phyloP scores from a whole-genome alignment of 768 basidiomycete species.

The Mycena kentingensis region DNA sequence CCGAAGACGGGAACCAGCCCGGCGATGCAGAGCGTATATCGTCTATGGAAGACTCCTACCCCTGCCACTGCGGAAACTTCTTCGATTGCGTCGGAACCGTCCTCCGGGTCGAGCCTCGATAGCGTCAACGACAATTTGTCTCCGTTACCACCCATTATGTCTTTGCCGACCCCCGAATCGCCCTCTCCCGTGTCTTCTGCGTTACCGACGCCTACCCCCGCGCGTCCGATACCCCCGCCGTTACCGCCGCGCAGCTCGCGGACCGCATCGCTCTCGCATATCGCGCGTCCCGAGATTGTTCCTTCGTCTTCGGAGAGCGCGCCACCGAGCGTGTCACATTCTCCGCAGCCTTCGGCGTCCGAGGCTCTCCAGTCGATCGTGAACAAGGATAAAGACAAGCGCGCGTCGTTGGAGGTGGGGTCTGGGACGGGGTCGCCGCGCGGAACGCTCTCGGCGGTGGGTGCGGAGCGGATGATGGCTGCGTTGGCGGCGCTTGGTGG shows the following conservation, averaged over 20 bases:
- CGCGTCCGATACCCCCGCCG: conserved; percentile 38
- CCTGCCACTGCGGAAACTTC: conserved; percentile 28
- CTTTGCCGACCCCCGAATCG: conserved; percentile 10
- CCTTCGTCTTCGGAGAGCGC: conserved; percentile 8
- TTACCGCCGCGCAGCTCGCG: conserved; percentile 48
- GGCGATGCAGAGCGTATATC: conserved; percentile 69
- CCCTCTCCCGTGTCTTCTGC: too few relatives aligned
- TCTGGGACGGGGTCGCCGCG: conserved; percentile 15
- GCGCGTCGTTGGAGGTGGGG: conserved; percentile 30
- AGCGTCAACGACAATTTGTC: conserved; percentile 2
- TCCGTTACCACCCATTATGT: conserved; percentile 3
- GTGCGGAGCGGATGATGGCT: not conserved
- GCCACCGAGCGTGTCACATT: conserved; percentile 22
- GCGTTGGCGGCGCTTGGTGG: too few relatives aligned
- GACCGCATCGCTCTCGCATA: conserved; percentile 29
- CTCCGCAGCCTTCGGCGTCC: conserved; percentile 44
- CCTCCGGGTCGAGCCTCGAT: conserved; percentile 4
- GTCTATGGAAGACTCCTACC: conserved; percentile 68
- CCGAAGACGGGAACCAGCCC: conserved; percentile 55
- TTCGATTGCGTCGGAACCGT: conserved; percentile 18
- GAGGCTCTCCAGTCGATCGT: conserved; percentile 61
- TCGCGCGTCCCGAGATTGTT: conserved; percentile 29
- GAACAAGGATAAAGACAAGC: conserved; percentile 42
- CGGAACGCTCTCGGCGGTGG: conserved; percentile 10
- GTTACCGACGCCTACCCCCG: too few relatives aligned